A percentile compares a stretch with the other conserved stretches of the same genome.
phyloP scores from a whole-genome alignment of 139 green algal genomes.

The Chlamydomonas sp. region DNA sequence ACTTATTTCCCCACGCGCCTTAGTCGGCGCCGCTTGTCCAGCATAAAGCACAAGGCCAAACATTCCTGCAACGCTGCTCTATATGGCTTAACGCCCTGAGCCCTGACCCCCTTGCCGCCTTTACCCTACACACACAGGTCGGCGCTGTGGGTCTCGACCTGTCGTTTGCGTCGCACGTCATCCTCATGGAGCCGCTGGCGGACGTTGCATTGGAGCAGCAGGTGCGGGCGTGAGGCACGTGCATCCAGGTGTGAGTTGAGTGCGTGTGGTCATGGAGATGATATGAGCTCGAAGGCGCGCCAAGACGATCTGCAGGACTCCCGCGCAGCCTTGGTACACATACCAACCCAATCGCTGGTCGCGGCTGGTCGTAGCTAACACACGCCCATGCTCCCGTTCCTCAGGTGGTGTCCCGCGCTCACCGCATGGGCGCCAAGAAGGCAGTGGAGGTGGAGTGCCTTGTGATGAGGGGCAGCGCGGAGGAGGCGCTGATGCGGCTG shows the following conservation, averaged over 20 bases:
- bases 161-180: conserved; percentile 86
- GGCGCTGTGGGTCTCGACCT: conserved; percentile 92
- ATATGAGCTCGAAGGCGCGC: background rate
- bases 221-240: conserved; percentile 25
- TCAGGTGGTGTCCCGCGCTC: conserved; percentile 85
- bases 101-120: background rate
- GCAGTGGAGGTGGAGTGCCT: conserved; percentile 84
- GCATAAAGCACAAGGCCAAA: background rate
- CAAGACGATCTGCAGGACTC: background rate
- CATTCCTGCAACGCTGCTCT: background rate
- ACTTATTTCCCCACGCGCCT: background rate
- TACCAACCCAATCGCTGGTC: background rate
- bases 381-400: background rate
- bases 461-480: conserved; percentile 83
- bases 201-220: conserved; percentile 82
- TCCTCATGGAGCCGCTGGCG: conserved; percentile 96
- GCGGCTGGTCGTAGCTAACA: background rate
- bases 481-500: conserved; percentile 73
- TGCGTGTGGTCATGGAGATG: background rate
- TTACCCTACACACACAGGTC: background rate
- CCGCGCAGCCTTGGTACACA: background rate
- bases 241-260: background rate
- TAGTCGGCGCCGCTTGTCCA: background rate
- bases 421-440: conserved; percentile 88
- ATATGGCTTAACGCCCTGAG: background rate